phyloP scores from a whole-genome alignment of 2,329 filamentous ascomycete genomes.

The Ophiostoma quercus region DNA sequence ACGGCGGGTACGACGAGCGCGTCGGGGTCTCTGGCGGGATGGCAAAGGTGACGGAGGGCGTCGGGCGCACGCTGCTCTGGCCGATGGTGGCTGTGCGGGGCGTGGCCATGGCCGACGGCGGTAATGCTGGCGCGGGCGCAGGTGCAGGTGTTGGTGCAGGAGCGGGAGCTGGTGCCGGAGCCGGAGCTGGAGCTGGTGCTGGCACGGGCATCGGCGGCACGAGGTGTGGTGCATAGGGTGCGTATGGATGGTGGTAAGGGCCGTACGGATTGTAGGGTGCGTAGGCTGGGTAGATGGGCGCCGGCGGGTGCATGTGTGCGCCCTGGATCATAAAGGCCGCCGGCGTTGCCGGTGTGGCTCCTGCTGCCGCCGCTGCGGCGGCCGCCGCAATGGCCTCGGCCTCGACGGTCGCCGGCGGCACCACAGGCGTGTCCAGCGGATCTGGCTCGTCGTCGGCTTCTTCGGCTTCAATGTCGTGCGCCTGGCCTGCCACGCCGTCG shows the following conservation, averaged over 20 bases:
- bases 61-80: not conserved
- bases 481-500: slow-evolving; percentile 24
- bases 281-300: slow-evolving; percentile 4
- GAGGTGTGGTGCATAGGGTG: not conserved
- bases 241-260: not conserved
- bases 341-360: not conserved
- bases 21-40: not conserved
- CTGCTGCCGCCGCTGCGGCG: not conserved
- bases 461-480: not conserved
- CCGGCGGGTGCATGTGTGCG: not conserved
- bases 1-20: not conserved
- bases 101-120: not conserved
- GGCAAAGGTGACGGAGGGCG: not conserved
- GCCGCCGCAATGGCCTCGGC: not conserved
- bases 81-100: slow-evolving; percentile 9
- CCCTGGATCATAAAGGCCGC: slow-evolving; percentile 5
- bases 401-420: not conserved
- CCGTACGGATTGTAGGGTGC: not conserved
- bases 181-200: slow-evolving; percentile 7
- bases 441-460: not conserved
- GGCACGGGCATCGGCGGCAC: not conserved
- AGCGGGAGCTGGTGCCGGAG: not conserved
- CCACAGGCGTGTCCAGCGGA: not conserved
- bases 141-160: not conserved
- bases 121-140: not conserved